phyloP scores from a whole-genome alignment of 306 rosid species.

The Coriaria nepalensis region DNA sequence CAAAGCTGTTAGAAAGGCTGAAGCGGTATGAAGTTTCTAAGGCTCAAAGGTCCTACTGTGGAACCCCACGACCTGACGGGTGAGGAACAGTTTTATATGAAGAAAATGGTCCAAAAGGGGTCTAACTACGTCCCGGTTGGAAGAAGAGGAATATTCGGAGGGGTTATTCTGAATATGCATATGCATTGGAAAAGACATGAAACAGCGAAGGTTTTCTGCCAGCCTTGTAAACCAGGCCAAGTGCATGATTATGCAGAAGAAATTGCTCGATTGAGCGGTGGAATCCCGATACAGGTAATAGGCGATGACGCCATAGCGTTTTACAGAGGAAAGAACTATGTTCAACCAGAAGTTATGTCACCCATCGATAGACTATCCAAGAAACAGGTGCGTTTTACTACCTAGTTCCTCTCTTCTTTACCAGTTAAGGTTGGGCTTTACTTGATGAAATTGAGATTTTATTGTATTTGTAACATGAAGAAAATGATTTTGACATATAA shows the following conservation, averaged over 20 bases:
- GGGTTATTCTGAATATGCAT: slow-evolving; percentile 91
- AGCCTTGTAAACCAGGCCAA: slow-evolving; percentile 77
- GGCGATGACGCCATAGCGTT: slow-evolving; percentile 74
- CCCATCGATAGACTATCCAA: slow-evolving; percentile 76
- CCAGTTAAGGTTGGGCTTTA: no score
- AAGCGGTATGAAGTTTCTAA: slow-evolving; percentile 72
- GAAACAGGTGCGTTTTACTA: slow-evolving; percentile 52
- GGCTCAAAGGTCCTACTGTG: slow-evolving; percentile 64
- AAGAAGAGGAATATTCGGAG: slow-evolving; percentile 86
- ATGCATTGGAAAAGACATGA: slow-evolving; percentile 99
- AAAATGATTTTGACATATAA: no score
- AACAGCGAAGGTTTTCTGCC: slow-evolving; percentile 75
- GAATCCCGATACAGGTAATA: slow-evolving; percentile 69
- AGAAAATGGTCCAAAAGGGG: slow-evolving; percentile 89
- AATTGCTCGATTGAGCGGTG: slow-evolving; percentile 82
- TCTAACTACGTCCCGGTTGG: slow-evolving; percentile 88
- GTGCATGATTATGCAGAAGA: slow-evolving; percentile 72
- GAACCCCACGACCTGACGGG: slow-evolving; percentile 63
- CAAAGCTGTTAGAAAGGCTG: slow-evolving; percentile 67
- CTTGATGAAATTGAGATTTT: no score
- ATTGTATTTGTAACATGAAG: neutral
- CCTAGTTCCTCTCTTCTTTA: neutral
- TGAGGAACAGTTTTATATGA: slow-evolving; percentile 72
- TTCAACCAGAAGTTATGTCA: slow-evolving; percentile 78
- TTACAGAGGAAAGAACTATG: slow-evolving; percentile 75